Percentiles rank a stretch among this genome's conserved stretches.
Evolutionary conservation across 306 rosid species (phyloP).

Genomic region (Inga leiocalycina): DNA sequence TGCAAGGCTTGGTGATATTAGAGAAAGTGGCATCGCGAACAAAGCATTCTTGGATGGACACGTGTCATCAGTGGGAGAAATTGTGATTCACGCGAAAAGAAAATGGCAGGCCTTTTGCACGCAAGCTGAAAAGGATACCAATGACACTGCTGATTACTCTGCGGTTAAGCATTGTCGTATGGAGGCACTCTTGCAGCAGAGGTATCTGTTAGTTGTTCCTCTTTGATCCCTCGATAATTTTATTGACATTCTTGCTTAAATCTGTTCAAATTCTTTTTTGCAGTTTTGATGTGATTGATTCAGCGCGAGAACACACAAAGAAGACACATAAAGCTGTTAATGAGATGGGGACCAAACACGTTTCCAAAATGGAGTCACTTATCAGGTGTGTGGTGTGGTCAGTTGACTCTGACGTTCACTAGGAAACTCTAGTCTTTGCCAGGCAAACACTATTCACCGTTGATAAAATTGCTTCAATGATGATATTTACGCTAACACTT

Average conservation of each 20-base stretch:
- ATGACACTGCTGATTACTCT: conserved; percentile 74
- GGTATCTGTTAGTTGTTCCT: conserved; percentile 43
- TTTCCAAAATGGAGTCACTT: conserved; percentile 54
- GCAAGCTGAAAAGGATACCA: conserved; percentile 74
- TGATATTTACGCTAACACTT: background rate
- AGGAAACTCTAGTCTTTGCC: background rate
- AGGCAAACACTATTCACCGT: background rate
- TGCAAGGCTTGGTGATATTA: conserved; percentile 67
- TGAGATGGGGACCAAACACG: conserved; percentile 64
- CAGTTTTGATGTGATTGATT: conserved; percentile 63
- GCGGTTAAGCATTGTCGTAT: conserved; percentile 90
- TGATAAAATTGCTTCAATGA: background rate
- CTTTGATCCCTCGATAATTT: background rate
- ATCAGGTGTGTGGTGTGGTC: conserved; percentile 60
- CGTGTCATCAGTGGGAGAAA: conserved; percentile 67
- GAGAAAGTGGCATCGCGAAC: conserved; percentile 62
- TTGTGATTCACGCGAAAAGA: conserved; percentile 72
- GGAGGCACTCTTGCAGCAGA: conserved; percentile 78
- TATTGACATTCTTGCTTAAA: conserved; percentile 7
- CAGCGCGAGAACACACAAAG: conserved; percentile 62
- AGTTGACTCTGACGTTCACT: background rate
- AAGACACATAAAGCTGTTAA: conserved; percentile 63
- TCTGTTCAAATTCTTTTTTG: conserved; percentile 13
- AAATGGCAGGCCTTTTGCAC: conserved; percentile 82
- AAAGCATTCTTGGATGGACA: conserved; percentile 81